These are phyloP conservation scores for Penicillium mononematosum DNA, from an alignment of 495 filamentous ascomycete genomes.

Conservation along the genomic window DNA sequence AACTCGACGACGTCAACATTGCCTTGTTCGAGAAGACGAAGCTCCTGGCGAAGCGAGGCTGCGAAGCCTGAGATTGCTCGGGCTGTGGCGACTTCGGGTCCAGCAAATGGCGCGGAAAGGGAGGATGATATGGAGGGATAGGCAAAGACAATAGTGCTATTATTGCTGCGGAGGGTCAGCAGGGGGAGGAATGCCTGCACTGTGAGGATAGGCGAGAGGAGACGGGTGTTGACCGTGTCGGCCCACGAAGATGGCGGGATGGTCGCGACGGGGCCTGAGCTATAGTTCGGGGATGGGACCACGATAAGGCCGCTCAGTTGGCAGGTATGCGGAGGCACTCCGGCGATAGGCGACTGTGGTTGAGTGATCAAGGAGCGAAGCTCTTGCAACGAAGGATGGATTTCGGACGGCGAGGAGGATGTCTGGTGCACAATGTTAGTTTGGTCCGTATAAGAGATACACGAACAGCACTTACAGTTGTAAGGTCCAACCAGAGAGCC, in stretches of 20 bases:
- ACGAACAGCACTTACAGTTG: constrained; percentile 35
- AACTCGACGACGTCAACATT: constrained; percentile 77
- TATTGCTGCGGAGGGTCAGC: constrained; percentile 54
- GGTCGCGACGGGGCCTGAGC: constrained; percentile 74
- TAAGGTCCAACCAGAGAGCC: constrained; percentile 78
- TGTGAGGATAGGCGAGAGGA: constrained; percentile 87
- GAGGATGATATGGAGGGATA: constrained; percentile 83
- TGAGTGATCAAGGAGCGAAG: constrained; percentile 60
- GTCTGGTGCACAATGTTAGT: constrained; percentile 40
- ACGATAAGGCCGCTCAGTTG: constrained; percentile 75
- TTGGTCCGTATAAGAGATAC: background rate
- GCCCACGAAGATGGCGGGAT: constrained; percentile 79
- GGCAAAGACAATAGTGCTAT: constrained; percentile 69
- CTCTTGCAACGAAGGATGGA: constrained; percentile 52
- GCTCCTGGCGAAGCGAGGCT: constrained; percentile 70
- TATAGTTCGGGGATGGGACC: constrained; percentile 59
- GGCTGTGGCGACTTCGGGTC: constrained; percentile 74
- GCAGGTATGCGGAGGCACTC: constrained; percentile 70
- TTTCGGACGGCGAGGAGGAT: constrained; percentile 56
- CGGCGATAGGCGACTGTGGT: constrained; percentile 68
- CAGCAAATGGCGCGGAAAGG: constrained; percentile 79
- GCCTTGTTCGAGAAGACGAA: constrained; percentile 47
- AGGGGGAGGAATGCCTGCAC: constrained; percentile 84
- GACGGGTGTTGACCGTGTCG: constrained; percentile 83
- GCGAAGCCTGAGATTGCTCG: constrained; percentile 80